Evolutionary conservation across 495 filamentous ascomycete species (phyloP).

Genomic region (Neurospora sp.): DNA sequence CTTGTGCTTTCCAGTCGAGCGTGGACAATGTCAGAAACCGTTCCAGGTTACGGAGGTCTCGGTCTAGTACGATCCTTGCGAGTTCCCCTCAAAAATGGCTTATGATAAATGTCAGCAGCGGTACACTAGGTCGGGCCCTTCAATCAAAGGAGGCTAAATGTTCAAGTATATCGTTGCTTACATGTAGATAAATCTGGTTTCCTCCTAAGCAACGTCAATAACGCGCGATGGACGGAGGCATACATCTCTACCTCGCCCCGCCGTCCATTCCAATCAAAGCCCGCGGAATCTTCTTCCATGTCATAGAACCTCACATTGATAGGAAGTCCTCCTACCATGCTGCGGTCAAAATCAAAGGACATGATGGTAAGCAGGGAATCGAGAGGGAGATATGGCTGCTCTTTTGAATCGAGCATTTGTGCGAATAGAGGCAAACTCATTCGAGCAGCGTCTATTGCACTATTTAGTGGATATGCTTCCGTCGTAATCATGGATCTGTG

Average conservation of each 20-base stretch:
- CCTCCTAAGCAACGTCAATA: not conserved
- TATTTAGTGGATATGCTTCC: not conserved
- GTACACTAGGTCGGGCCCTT: not conserved
- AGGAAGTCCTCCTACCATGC: not conserved
- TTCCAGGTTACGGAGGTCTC: not conserved
- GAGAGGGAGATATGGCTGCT: not conserved
- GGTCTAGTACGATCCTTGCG: not conserved
- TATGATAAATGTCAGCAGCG: not conserved
- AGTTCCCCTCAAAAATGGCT: not conserved
- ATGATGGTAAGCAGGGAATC: fast-evolving
- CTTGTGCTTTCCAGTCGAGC: not conserved
- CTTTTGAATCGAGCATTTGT: not conserved
- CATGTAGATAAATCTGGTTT: not conserved
- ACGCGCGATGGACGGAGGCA: not conserved
- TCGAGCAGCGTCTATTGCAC: not conserved
- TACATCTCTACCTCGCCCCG: not conserved
- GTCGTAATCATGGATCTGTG: no score
- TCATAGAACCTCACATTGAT: not conserved
- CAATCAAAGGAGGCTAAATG: not conserved
- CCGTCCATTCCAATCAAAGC: not conserved
- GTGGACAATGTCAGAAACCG: not conserved
- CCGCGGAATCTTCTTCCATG: not conserved
- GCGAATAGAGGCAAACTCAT: not conserved
- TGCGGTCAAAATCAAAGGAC: not conserved
- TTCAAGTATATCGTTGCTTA: not conserved